phyloP scores from a whole-genome alignment of 805 yeast genomes.

The Hanseniaspora taiwanica region DNA sequence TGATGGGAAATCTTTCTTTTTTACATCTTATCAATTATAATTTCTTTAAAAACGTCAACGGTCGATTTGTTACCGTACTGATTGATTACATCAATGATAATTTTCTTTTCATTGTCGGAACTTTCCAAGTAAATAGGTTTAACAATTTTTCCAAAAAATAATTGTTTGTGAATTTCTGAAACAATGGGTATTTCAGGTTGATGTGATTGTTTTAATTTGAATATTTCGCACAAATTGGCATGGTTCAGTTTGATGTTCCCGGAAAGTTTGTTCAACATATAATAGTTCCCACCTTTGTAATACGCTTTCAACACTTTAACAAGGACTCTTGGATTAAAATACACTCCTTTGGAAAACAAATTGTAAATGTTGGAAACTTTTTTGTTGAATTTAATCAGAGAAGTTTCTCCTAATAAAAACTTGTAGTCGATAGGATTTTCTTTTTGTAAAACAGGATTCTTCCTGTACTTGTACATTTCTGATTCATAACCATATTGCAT shows the following conservation, averaged over 20 bases:
- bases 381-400: neutral
- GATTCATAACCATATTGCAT: neutral
- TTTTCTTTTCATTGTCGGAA: neutral
- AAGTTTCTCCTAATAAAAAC: neutral
- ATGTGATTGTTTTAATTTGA: neutral
- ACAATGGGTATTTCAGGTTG: neutral
- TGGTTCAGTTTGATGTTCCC: neutral
- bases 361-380: neutral
- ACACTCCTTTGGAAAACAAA: neutral
- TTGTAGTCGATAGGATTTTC: neutral
- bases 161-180: neutral
- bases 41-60: neutral
- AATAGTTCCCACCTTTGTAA: slow-evolving; percentile 3
- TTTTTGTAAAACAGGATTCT: neutral
- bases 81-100: neutral
- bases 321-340: neutral
- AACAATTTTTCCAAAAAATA: neutral
- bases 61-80: neutral
- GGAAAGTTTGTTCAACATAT: neutral
- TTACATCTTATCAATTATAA: no score
- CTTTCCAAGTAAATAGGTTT: neutral
- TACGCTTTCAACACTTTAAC: neutral
- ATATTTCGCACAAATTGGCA: neutral
- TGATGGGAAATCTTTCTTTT: no score
- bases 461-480: neutral